Conservation (phyloP, 352 stramenopile genomes). For the Elongisporangium undulatum region DNA sequence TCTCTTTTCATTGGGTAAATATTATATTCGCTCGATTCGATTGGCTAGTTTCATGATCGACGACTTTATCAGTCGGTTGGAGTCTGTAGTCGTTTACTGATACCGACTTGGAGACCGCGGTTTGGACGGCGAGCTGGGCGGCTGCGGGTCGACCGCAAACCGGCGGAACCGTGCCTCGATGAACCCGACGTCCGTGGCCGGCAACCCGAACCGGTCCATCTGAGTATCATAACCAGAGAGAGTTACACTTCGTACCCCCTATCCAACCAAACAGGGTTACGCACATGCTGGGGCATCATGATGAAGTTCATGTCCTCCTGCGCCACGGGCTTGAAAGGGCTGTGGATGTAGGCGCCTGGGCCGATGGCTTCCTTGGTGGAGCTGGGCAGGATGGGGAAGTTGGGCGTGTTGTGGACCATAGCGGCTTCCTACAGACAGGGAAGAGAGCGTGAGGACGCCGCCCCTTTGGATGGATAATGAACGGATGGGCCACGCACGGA, state of each 20-base stretch:
- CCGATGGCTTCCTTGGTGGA: conserved; percentile 45
- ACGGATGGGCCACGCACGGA: conserved; percentile 25
- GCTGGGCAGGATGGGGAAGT: conserved; percentile 54
- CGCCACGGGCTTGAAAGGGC: conserved; percentile 7
- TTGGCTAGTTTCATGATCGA: not conserved
- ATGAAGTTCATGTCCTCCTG: conserved; percentile 59
- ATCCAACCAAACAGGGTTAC: conserved; percentile 3
- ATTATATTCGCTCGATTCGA: not conserved
- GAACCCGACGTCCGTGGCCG: conserved; percentile 34
- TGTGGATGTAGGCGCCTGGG: conserved; percentile 41
- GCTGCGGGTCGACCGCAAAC: conserved; percentile 44
- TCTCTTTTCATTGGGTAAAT: conserved; percentile 7
- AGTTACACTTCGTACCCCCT: not conserved
- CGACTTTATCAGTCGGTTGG: no score
- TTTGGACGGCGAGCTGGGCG: conserved; percentile 7
- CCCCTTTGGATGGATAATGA: not conserved
- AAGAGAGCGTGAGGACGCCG: conserved; percentile 1
- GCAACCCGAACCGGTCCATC: conserved; percentile 62
- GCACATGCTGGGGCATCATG: conserved; percentile 66
- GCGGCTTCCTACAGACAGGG: conserved; percentile 36
- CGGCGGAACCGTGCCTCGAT: conserved; percentile 65
- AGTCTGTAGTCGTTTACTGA: not conserved
- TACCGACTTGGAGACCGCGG: not conserved
- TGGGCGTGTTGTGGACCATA: conserved; percentile 73
- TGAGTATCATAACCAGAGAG: conserved; percentile 1